Evolutionary conservation across 148 eudicot species (phyloP).

Genomic region (Pouteria glomerata): DNA sequence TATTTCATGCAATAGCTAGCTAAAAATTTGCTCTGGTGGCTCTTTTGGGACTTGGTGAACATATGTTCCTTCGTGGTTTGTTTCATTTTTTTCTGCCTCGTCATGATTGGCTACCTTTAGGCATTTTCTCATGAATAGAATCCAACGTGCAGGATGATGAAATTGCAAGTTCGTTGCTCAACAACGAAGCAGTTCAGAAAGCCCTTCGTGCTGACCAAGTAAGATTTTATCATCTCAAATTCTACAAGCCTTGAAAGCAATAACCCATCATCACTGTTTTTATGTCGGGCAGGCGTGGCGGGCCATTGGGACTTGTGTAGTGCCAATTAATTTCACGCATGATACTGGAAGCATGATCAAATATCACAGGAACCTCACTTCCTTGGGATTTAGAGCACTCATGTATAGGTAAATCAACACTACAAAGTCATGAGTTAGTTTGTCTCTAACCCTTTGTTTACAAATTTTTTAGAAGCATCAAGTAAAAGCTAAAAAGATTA

Average conservation of each 20-base stretch:
- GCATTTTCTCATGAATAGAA: not conserved
- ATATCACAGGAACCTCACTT: slow-evolving; percentile 86
- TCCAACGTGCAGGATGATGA: slow-evolving; percentile 49
- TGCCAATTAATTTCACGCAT: slow-evolving; percentile 40
- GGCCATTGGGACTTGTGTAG: slow-evolving; percentile 83
- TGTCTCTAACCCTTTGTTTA: too few species aligned
- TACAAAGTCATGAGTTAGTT: too few species aligned
- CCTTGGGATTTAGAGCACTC: slow-evolving; percentile 72
- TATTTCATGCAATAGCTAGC: not conserved
- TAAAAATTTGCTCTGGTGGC: not conserved
- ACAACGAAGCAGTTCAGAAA: slow-evolving; percentile 65
- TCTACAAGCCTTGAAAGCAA: not conserved
- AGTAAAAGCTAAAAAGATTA: too few species aligned
- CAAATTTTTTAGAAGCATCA: too few species aligned
- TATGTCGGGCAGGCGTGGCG: slow-evolving; percentile 46
- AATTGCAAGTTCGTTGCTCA: slow-evolving; percentile 78
- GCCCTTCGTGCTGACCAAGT: slow-evolving; percentile 80
- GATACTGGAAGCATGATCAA: slow-evolving; percentile 96
- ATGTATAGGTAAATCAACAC: slow-evolving; percentile 59
- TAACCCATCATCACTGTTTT: not conserved
- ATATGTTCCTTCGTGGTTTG: not conserved
- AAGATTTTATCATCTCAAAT: slow-evolving; percentile 12
- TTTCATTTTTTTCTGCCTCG: not conserved
- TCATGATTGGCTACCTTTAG: not conserved
- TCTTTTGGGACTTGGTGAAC: not conserved